phyloP scores from a whole-genome alignment of 2,329 filamentous ascomycete species.

The Fusarium avenaceum region DNA sequence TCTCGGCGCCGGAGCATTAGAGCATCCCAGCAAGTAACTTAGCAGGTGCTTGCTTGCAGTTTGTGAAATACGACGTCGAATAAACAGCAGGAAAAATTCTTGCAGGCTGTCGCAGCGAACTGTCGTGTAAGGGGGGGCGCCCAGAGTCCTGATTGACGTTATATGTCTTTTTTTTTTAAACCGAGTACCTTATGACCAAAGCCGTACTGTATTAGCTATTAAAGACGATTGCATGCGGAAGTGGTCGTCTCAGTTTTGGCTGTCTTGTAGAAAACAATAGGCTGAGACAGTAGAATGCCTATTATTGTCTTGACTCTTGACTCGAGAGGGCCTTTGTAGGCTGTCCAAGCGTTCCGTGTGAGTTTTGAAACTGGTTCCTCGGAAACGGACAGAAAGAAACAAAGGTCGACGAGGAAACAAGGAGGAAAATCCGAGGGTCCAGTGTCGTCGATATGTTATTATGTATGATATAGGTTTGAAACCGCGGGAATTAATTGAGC shows the following conservation, averaged over 20 bases:
- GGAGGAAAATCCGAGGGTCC: slow-evolving; percentile 8
- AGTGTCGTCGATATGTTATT: slow-evolving; percentile 12
- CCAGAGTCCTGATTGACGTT: slow-evolving; percentile 1
- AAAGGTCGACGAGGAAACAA: slow-evolving; percentile 34
- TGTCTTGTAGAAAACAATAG: slow-evolving; percentile 29
- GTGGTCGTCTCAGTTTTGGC: slow-evolving; percentile 33
- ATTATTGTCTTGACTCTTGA: slow-evolving; percentile 6
- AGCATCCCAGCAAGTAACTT: slow-evolving; percentile 47
- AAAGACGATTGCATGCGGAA: slow-evolving; percentile 34
- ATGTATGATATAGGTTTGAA: slow-evolving; percentile 8
- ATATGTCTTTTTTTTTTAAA: slow-evolving; percentile 12
- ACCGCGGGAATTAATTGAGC: slow-evolving; percentile 14
- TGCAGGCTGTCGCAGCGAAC: not conserved
- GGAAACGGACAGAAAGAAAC: slow-evolving; percentile 24
- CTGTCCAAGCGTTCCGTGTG: slow-evolving; percentile 29
- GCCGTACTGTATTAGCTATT: slow-evolving; percentile 28
- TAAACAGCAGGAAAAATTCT: slow-evolving; percentile 5
- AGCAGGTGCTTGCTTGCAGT: slow-evolving; percentile 29
- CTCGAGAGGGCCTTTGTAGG: slow-evolving; percentile 3
- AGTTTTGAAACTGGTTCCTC: slow-evolving; percentile 29
- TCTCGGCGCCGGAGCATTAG: slow-evolving; percentile 42
- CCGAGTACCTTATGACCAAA: slow-evolving; percentile 6
- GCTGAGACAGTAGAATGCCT: slow-evolving; percentile 38
- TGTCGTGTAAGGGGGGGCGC: not conserved
- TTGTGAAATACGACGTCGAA: slow-evolving; percentile 36